Evolutionary conservation across 1,139 yeast genomes (phyloP), one percentile per base, ranked within the genome.

Genomic region (Saccharomyces hybrid): DNA sequence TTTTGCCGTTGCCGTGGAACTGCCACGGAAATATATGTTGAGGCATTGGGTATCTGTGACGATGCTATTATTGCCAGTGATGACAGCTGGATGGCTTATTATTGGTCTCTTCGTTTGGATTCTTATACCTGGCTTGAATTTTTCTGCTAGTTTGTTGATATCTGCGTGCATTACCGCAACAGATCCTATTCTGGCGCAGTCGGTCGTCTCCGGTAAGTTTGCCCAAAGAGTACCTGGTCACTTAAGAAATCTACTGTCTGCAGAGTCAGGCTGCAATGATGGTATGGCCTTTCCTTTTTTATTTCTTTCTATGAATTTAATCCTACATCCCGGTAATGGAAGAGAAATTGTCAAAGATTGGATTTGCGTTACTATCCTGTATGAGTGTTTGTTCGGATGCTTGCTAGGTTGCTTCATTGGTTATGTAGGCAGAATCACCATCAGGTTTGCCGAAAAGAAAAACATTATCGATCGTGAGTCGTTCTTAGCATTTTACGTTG

Each of bases 241-340:
- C 73, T 79, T 93, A 71, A 78, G 99, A 69, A 91, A 93, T 66
- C 73, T 93, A 52, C 74, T 93, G 47, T 82, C 95, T 31, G 97
- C 98, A 0, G 99, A 93, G 68, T 89, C 97, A 0, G 98, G 96
- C 8, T 91, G 97, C 72, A 93, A 93, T 71, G 99, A 93, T 68
- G 99, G 99, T 54, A 88, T 93, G 95, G 98, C 99, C 0, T 91
- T 90, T 69, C 99, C 99, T 0, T 93, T 93, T 68, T 88, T 90
- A 47, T 90, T 78, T 64, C 73, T 91, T 52, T 84, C 96, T 0
- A 70, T 90, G 54, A 79, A 84, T 65, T 69, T 90, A 50, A 82
- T 90, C 53, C 70, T 83, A 25, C 83, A 88, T 66, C 76, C 79
- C 5, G 90, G 90, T 3, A 70, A 88, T 52, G 69, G 62, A n/a